These are phyloP conservation scores for Mycosphaerella arachidis DNA, from an alignment of 2,329 filamentous ascomycete species.

Conservation along the genomic window DNA sequence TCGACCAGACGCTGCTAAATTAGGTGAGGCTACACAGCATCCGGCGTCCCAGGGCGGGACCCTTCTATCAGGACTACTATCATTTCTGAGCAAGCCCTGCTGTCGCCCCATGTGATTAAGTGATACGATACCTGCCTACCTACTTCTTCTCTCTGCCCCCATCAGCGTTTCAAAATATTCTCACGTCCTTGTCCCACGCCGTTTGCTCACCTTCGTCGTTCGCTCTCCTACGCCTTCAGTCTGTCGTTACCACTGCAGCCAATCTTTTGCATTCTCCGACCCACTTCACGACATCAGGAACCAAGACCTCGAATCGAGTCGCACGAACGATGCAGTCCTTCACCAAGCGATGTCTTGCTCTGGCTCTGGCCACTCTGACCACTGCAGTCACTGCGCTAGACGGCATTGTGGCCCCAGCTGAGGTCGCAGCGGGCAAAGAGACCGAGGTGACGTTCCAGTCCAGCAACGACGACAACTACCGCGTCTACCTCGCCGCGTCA, in stretches of 20 bases:
- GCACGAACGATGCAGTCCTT: conserved; percentile 5
- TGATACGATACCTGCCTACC: conserved; percentile 2
- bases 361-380: conserved; percentile 10
- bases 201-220: background rate
- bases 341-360: conserved; percentile 2
- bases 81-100: background rate
- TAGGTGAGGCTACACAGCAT: conserved; percentile 1
- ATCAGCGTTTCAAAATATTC: background rate
- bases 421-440: conserved; percentile 21
- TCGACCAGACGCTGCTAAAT: background rate
- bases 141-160: background rate
- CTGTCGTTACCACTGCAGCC: background rate
- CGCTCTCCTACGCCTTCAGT: background rate
- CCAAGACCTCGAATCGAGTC: background rate
- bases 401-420: conserved; percentile 25
- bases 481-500: conserved; percentile 34
- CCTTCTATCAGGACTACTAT: conserved; percentile 1
- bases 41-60: background rate
- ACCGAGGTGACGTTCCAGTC: conserved; percentile 34
- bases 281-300: background rate
- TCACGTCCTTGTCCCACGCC: background rate
- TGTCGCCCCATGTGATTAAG: background rate
- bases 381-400: conserved; percentile 20
- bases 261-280: background rate
- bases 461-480: conserved; percentile 26